A percentile compares a stretch with the other conserved stretches of the same genome.
Conservation (phyloP, 2,329 filamentous ascomycete species). For the Sporothrix globosa region DNA sequence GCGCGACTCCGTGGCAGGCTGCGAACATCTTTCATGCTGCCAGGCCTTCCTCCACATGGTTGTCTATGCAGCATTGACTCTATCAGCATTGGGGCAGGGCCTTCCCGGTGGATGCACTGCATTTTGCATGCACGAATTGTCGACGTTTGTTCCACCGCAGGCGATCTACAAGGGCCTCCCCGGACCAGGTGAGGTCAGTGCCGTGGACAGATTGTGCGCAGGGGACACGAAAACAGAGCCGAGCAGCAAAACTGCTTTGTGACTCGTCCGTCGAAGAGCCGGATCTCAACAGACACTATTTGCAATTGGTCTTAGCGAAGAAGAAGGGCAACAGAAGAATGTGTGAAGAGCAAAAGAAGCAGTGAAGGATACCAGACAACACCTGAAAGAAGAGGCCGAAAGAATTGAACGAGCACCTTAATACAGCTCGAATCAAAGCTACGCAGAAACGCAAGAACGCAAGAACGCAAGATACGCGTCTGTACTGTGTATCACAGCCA, state of each 20-base stretch:
- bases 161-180: slow-evolving; percentile 19
- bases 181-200: background rate
- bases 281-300: background rate
- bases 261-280: background rate
- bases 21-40: slow-evolving; percentile 17
- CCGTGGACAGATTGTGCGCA: background rate
- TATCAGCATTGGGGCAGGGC: background rate
- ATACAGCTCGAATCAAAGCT: background rate
- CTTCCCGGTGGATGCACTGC: background rate
- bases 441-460: background rate
- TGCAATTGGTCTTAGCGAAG: background rate
- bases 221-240: background rate
- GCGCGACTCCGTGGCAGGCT: background rate
- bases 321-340: background rate
- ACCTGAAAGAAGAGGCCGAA: slow-evolving; percentile 7
- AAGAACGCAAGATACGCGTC: slow-evolving; percentile 12
- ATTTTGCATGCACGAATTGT: slow-evolving; percentile 3
- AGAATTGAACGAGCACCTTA: background rate
- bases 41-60: slow-evolving; percentile 3
- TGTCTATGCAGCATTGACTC: slow-evolving; percentile 12
- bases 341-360: background rate
- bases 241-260: background rate
- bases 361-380: background rate
- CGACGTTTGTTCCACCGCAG: slow-evolving; percentile 1
- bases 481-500: slow-evolving; percentile 1